Evolutionary conservation across 163 green algal species (phyloP).

Genomic region (Volvox carteri): DNA sequence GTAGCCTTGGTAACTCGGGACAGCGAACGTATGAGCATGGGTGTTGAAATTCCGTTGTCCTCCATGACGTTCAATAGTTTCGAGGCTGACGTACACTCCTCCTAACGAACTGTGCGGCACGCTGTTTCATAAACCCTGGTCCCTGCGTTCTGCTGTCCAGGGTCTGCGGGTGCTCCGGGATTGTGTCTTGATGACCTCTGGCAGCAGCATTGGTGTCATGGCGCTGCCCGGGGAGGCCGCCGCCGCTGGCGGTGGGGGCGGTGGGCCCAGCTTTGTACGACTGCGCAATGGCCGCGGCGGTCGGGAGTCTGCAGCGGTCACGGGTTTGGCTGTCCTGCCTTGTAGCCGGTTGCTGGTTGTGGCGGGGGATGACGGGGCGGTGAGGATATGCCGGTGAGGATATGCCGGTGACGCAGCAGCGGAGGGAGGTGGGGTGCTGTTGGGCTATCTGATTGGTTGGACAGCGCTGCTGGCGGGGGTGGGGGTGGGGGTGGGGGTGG

Average conservation of each 20-base stretch:
- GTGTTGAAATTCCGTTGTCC: no score
- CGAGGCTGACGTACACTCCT: no score
- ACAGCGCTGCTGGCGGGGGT: no score
- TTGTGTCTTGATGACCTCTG: constrained; percentile 46
- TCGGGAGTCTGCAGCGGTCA: constrained; percentile 32
- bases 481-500: no score
- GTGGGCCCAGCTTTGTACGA: constrained; percentile 7
- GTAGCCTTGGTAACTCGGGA: no score
- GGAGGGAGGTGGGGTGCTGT: not conserved
- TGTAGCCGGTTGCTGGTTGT: constrained; percentile 37
- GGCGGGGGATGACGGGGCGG: constrained; percentile 38
- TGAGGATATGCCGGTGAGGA: constrained; percentile 18
- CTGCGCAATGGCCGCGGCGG: constrained; percentile 46
- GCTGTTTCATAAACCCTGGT: no score
- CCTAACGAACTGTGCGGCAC: no score
- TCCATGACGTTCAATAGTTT: no score
- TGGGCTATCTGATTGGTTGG: no score
- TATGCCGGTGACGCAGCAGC: not conserved
- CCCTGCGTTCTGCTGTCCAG: no score
- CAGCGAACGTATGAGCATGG: no score
- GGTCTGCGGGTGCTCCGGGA: constrained; percentile 40
- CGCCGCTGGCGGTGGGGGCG: not conserved
- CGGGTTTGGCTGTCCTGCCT: constrained; percentile 42
- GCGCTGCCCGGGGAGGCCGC: not conserved
- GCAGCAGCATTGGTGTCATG: constrained; percentile 37